A percentile compares a stretch with the other conserved stretches of the same genome.
phyloP scores from a whole-genome alignment of 768 basidiomycete genomes.

The Fistulinella prunicolor region DNA sequence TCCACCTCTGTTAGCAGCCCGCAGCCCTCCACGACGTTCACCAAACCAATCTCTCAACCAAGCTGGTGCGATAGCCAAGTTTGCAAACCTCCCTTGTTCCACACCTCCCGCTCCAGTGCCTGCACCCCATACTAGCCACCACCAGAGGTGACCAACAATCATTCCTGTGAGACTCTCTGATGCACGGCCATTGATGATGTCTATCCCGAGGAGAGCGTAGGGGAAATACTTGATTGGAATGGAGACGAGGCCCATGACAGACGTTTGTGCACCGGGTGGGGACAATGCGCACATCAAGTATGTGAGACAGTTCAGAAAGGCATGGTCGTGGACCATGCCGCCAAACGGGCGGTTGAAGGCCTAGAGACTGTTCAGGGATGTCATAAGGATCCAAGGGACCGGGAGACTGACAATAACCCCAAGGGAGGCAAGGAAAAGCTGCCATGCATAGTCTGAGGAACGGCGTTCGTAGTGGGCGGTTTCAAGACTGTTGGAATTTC shows the following conservation, averaged over 20 bases:
- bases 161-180: conserved; percentile 62
- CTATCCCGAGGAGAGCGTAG: conserved; percentile 69
- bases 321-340: conserved; percentile 54
- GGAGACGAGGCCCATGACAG: conserved; percentile 75
- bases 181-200: conserved; percentile 65
- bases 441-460: conserved; percentile 78
- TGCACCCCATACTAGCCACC: conserved; percentile 64
- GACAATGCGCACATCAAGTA: conserved; percentile 69
- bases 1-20: conserved; percentile 41
- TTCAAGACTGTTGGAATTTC: conserved; percentile 65
- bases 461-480: conserved; percentile 50
- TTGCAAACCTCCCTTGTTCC: conserved; percentile 37
- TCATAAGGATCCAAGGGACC: not conserved
- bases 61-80: conserved; percentile 49
- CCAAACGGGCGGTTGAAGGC: conserved; percentile 59
- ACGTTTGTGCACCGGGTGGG: conserved; percentile 63
- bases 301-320: conserved; percentile 63
- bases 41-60: conserved; percentile 58
- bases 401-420: conserved; percentile 56
- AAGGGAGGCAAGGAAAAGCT: conserved; percentile 52
- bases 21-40: conserved; percentile 31
- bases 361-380: conserved; percentile 23
- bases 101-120: conserved; percentile 39
- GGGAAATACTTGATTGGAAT: conserved; percentile 73
- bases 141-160: conserved; percentile 79